These are phyloP conservation scores for Colletotrichum lupini DNA, from an alignment of 2,329 filamentous ascomycete species.

Conservation along the genomic window DNA sequence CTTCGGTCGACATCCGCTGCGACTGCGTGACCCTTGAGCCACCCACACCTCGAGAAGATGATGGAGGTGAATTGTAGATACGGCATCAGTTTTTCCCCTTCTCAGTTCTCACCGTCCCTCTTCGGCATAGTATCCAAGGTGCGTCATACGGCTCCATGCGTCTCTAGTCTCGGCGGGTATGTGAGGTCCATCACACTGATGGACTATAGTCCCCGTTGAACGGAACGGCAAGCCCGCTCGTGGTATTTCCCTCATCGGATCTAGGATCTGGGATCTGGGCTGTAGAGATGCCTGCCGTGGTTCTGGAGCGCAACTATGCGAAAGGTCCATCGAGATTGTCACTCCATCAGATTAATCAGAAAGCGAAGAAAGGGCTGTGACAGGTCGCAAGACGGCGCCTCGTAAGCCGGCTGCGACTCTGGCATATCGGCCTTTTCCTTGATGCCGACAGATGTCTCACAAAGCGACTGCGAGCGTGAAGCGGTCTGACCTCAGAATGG, in stretches of 20 bases:
- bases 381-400: background rate
- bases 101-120: background rate
- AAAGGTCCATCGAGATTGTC: conserved; percentile 8
- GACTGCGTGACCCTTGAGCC: conserved; percentile 33
- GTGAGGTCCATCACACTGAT: conserved; percentile 36
- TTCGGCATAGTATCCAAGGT: conserved; percentile 24
- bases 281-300: conserved; percentile 11
- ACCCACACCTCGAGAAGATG: conserved; percentile 13
- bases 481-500: conserved; percentile 33
- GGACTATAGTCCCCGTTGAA: conserved; percentile 9
- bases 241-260: conserved; percentile 17
- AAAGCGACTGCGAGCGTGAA: conserved; percentile 15
- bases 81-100: background rate
- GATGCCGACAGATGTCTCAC: conserved; percentile 26
- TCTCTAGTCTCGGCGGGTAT: conserved; percentile 37
- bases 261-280: conserved; percentile 27
- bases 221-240: background rate
- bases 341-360: background rate
- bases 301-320: conserved; percentile 5
- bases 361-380: background rate
- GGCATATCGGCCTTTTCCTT: background rate
- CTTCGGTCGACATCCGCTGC: conserved; percentile 28
- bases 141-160: conserved; percentile 36
- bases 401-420: conserved; percentile 1
- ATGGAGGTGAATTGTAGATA: conserved; percentile 1